These are phyloP conservation scores for Immersiella caudata DNA, from an alignment of 495 filamentous ascomycete species.

Conservation along the genomic window DNA sequence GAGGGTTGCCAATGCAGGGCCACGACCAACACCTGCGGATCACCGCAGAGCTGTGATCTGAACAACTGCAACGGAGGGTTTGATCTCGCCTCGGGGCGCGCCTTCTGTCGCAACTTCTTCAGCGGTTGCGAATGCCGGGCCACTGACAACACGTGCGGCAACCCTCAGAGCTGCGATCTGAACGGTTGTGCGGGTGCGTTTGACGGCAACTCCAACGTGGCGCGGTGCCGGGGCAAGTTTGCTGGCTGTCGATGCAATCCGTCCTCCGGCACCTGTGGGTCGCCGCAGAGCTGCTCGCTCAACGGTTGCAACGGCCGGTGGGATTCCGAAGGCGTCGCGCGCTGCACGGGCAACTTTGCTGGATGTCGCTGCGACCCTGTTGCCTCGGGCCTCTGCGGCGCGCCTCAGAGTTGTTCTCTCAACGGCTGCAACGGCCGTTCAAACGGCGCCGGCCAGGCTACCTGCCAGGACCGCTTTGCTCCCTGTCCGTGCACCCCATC, in stretches of 20 bases:
- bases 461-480: too few relatives aligned
- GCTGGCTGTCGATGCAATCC: not conserved
- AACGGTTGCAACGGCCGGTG: not conserved
- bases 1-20: not conserved
- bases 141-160: not conserved
- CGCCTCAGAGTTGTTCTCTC: not conserved
- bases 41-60: not conserved
- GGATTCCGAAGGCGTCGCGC: not conserved
- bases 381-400: not conserved
- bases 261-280: not conserved
- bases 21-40: not conserved
- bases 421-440: not conserved
- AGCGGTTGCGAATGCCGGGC: not conserved
- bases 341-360: not conserved
- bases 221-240: not conserved
- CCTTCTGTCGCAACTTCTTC: not conserved
- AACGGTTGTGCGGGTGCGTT: not conserved
- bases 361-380: not conserved
- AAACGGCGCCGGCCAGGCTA: not conserved
- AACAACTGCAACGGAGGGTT: not conserved
- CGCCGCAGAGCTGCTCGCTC: not conserved
- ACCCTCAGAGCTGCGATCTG: constrained; percentile 1
- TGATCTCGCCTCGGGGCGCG: not conserved
- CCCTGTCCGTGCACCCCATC: too few relatives aligned
- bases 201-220: not conserved